Evolutionary conservation across 306 rosid species (phyloP).

Genomic region (Acacia crassicarpa): DNA sequence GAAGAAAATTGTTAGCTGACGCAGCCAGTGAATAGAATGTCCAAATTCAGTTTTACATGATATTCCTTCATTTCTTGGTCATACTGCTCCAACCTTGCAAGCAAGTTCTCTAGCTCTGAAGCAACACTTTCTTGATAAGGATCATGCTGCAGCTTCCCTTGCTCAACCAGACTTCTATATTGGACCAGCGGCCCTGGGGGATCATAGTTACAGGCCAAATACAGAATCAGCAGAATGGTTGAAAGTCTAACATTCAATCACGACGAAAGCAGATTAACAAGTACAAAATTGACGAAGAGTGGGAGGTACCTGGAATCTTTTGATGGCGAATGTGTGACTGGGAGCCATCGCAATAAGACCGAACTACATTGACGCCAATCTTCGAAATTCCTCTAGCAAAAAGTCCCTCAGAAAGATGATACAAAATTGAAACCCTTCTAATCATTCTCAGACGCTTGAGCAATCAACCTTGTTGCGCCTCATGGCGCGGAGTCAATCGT

Average conservation of each 20-base stretch:
- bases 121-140: slow-evolving; percentile 84
- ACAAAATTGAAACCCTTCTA: slow-evolving; percentile 41
- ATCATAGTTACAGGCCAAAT: not conserved
- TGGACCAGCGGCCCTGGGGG: slow-evolving; percentile 66
- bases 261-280: not conserved
- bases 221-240: not conserved
- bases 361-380: slow-evolving; percentile 35
- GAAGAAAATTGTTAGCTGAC: not conserved
- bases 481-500: not conserved
- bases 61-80: slow-evolving; percentile 87
- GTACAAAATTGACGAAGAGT: not conserved
- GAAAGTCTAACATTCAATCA: not conserved
- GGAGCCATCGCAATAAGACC: slow-evolving; percentile 45
- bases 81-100: slow-evolving; percentile 83
- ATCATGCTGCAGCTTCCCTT: slow-evolving; percentile 86
- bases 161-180: slow-evolving; percentile 62
- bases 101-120: slow-evolving; percentile 63
- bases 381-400: slow-evolving; percentile 29
- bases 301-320: slow-evolving; percentile 47
- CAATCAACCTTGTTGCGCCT: not conserved
- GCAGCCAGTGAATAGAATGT: not conserved
- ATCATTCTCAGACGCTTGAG: slow-evolving; percentile 34
- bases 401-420: slow-evolving; percentile 35
- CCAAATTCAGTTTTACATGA: slow-evolving; percentile 49
- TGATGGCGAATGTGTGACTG: slow-evolving; percentile 25